Conservation (phyloP, 140 eudicot genomes). For the Bidens hawaiensis region DNA sequence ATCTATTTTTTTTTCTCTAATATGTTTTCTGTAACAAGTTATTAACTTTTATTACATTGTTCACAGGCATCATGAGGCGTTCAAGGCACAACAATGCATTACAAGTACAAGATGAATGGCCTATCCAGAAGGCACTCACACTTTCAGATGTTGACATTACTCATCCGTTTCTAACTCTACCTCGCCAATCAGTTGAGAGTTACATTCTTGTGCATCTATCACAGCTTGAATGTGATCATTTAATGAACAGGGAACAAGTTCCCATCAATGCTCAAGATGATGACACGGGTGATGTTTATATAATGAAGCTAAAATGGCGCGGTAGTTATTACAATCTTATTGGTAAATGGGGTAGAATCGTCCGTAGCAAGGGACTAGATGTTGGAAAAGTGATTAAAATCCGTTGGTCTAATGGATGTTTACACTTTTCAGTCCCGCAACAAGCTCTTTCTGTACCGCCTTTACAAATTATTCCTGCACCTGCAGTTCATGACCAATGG, state of each 20-base stretch:
- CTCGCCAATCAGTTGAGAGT: slow-evolving; percentile 65
- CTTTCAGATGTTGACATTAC: slow-evolving; percentile 74
- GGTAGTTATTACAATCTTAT: slow-evolving; percentile 69
- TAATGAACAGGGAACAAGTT: slow-evolving; percentile 62
- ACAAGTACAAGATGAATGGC: slow-evolving; percentile 66
- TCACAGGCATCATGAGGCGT: slow-evolving; percentile 69
- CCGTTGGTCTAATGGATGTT: slow-evolving; percentile 58
- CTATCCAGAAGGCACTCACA: slow-evolving; percentile 69
- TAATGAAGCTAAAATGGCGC: slow-evolving; percentile 69
- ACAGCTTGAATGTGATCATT: slow-evolving; percentile 47
- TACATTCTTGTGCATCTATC: slow-evolving; percentile 59
- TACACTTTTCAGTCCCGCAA: slow-evolving; percentile 56
- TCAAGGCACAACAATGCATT: slow-evolving; percentile 40
- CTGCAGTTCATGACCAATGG: slow-evolving; percentile 31
- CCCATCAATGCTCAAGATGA: slow-evolving; percentile 60
- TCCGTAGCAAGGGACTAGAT: slow-evolving; percentile 62
- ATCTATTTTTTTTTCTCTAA: too few species aligned
- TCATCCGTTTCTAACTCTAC: slow-evolving; percentile 72
- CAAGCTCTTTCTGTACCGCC: slow-evolving; percentile 30
- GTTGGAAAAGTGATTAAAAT: slow-evolving; percentile 65
- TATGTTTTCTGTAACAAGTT: not conserved
- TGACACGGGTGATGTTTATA: slow-evolving; percentile 61
- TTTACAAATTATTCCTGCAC: slow-evolving; percentile 31
- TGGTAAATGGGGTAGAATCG: slow-evolving; percentile 69
- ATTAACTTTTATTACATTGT: slow-evolving; percentile 1